Percentiles rank a stretch among this genome's conserved stretches.
phyloP scores from a whole-genome alignment of 768 basidiomycete genomes.

The Baorangia bicolor region DNA sequence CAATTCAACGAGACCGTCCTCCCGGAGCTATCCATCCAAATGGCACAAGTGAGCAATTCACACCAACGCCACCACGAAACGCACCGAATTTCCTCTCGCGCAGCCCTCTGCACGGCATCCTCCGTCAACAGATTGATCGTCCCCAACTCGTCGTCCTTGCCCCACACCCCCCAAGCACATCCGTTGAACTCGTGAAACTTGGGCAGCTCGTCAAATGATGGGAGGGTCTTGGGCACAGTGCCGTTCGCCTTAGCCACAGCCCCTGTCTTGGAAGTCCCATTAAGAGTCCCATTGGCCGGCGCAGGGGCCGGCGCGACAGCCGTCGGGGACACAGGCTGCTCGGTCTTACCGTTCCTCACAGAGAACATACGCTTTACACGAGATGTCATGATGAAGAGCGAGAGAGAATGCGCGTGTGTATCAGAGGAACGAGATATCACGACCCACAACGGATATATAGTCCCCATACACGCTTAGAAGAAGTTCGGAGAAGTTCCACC shows the following conservation, averaged over 20 bases:
- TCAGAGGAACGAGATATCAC: neutral
- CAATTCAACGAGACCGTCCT: slow-evolving; percentile 60
- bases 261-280: neutral
- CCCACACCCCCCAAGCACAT: slow-evolving; percentile 72
- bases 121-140: slow-evolving; percentile 66
- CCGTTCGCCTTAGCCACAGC: neutral
- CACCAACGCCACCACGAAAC: slow-evolving; percentile 20
- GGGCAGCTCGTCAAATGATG: slow-evolving; percentile 50
- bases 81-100: slow-evolving; percentile 56
- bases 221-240: slow-evolving; percentile 34
- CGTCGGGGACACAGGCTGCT: slow-evolving; percentile 1
- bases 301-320: neutral
- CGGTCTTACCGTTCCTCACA: slow-evolving; percentile 7
- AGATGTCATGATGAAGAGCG: slow-evolving; percentile 11
- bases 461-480: neutral
- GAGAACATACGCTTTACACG: slow-evolving; percentile 17
- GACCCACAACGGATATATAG: slow-evolving; percentile 1
- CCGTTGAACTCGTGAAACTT: slow-evolving; percentile 44
- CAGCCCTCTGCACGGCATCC: slow-evolving; percentile 57
- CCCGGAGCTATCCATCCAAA: slow-evolving; percentile 41
- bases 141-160: slow-evolving; percentile 61
- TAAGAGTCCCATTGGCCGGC: too few relatives aligned
- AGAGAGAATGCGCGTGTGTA: neutral
- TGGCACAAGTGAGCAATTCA: neutral
- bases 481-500: neutral